phyloP scores from a whole-genome alignment of 768 basidiomycete genomes.

The Tulasnella sp. region DNA sequence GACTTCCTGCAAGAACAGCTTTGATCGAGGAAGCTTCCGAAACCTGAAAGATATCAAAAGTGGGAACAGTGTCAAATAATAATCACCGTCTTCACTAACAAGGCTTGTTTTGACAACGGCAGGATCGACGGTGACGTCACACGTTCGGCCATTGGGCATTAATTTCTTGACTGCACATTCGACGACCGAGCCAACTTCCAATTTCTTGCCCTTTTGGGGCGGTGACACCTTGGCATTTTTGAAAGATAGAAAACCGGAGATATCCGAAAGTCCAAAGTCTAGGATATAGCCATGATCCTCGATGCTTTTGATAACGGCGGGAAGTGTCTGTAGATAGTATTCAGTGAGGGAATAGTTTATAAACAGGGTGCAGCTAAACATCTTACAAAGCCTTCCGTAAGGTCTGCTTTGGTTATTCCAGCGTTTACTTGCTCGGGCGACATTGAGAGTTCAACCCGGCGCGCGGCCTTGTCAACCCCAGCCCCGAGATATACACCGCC shows the following conservation, averaged over 20 bases:
- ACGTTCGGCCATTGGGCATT: slow-evolving; percentile 66
- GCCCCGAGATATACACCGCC: slow-evolving; percentile 34
- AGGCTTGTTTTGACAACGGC: slow-evolving; percentile 32
- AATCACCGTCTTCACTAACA: slow-evolving; percentile 2
- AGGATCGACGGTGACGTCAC: slow-evolving; percentile 49
- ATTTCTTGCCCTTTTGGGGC: slow-evolving; percentile 31
- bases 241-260: slow-evolving; percentile 76
- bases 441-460: slow-evolving; percentile 74
- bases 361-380: slow-evolving; percentile 1
- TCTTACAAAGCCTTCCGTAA: slow-evolving; percentile 61
- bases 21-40: slow-evolving; percentile 65
- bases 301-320: slow-evolving; percentile 62
- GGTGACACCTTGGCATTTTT: too few relatives aligned
- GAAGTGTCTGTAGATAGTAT: slow-evolving; percentile 43
- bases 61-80: neutral
- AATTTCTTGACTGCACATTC: slow-evolving; percentile 52
- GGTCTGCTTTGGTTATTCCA: slow-evolving; percentile 64
- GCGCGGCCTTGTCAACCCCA: slow-evolving; percentile 46
- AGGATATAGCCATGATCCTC: slow-evolving; percentile 95
- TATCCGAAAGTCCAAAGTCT: slow-evolving; percentile 64
- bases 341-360: neutral
- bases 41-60: slow-evolving; percentile 31
- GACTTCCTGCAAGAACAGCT: slow-evolving; percentile 73
- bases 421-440: slow-evolving; percentile 73
- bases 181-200: slow-evolving; percentile 55